Percentiles rank a stretch among this genome's conserved stretches.
phyloP scores from a whole-genome alignment of 768 basidiomycete species.

The Leccinum arenicola region DNA sequence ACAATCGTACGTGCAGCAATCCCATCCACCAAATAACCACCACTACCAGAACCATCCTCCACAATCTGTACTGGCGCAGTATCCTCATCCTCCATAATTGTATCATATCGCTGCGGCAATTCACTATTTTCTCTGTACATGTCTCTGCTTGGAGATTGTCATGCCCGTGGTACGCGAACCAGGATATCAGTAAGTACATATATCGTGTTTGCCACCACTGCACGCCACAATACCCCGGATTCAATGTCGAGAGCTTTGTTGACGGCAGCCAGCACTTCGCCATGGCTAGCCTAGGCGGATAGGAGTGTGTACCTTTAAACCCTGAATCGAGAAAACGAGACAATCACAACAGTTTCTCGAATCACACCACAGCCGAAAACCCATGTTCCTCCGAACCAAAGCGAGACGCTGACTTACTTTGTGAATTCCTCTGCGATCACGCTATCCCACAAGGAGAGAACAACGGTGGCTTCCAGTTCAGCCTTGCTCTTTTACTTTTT shows the following conservation, averaged over 20 bases:
- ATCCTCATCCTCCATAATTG: constrained; percentile 15
- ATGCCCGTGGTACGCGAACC: neutral
- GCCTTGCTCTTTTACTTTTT: neutral
- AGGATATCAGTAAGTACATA: neutral
- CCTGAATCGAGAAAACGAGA: neutral
- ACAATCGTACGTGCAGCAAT: constrained; percentile 8
- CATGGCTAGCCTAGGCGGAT: neutral
- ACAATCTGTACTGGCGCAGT: constrained; percentile 15
- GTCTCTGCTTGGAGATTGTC: neutral
- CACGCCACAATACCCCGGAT: neutral
- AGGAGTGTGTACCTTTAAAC: neutral
- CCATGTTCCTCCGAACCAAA: neutral
- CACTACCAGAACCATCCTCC: constrained; percentile 10
- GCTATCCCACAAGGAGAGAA: neutral
- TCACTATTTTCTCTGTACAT: neutral
- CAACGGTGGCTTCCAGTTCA: too few species aligned
- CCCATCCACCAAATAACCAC: constrained; percentile 9
- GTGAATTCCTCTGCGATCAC: neutral
- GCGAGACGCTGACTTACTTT: neutral
- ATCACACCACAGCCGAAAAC: neutral
- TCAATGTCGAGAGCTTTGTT: neutral
- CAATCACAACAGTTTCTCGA: neutral
- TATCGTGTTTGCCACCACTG: neutral
- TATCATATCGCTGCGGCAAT: neutral
- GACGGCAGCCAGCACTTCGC: too few species aligned